Percentiles rank a stretch among this genome's conserved stretches.
Evolutionary conservation across 2,329 filamentous ascomycete species (phyloP).

Genomic region (Apiospora marii): DNA sequence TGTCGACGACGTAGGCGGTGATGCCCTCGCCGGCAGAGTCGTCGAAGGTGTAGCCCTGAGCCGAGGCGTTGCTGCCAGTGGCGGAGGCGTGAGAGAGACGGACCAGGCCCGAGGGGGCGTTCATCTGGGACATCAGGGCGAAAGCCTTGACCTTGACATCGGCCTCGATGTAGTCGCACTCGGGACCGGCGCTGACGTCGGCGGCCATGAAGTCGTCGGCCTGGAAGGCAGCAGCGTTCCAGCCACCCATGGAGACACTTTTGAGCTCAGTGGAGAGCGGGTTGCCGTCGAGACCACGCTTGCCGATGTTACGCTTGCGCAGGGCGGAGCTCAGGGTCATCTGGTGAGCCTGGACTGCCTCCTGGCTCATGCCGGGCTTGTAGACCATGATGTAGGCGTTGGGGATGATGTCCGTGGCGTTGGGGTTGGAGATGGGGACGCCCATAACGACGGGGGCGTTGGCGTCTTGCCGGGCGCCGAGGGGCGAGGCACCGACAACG

Average conservation of each 20-base stretch:
- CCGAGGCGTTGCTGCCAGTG: slow-evolving; percentile 35
- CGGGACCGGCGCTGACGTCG: slow-evolving; percentile 55
- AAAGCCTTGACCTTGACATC: slow-evolving; percentile 56
- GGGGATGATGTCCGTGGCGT: slow-evolving; percentile 57
- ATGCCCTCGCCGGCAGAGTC: slow-evolving; percentile 60
- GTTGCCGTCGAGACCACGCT: slow-evolving; percentile 57
- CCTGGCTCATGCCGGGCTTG: slow-evolving; percentile 57
- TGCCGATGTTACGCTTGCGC: slow-evolving; percentile 64
- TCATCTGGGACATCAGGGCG: slow-evolving; percentile 57
- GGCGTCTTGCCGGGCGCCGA: slow-evolving; percentile 26
- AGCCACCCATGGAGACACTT: slow-evolving; percentile 55
- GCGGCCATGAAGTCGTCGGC: slow-evolving; percentile 58
- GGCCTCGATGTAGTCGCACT: slow-evolving; percentile 63
- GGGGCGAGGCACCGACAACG: slow-evolving; percentile 38
- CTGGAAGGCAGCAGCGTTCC: slow-evolving; percentile 62
- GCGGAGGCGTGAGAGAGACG: slow-evolving; percentile 56
- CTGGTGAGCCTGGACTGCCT: slow-evolving; percentile 59
- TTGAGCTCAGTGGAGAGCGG: slow-evolving; percentile 56
- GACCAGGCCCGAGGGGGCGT: slow-evolving; percentile 60
- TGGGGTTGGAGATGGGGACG: slow-evolving; percentile 58
- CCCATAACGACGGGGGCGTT: slow-evolving; percentile 41
- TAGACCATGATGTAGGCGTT: slow-evolving; percentile 72
- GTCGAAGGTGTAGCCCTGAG: slow-evolving; percentile 59
- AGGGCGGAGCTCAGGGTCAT: slow-evolving; percentile 56
- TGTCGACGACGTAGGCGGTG: slow-evolving; percentile 71